Evolutionary conservation across 78 protist genomes (phyloP), one percentile per base, ranked within the genome.

Genomic region (Dictyostelium firmibasis): DNA sequence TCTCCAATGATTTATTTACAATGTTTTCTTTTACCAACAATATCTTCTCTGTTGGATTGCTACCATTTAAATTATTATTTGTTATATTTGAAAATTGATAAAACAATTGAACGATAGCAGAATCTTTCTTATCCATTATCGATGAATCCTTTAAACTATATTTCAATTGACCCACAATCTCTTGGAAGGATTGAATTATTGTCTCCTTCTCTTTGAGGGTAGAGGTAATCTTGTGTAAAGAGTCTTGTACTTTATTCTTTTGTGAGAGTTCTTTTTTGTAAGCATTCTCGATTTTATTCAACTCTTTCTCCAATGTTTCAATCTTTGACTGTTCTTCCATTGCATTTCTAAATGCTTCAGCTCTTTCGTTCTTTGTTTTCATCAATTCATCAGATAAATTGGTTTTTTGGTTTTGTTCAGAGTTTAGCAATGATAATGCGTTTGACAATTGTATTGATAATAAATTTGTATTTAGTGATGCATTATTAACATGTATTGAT

Each of bases 321-420:
- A 64, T 79, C 82, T 81, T 89, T 23, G 83, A 60, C 70, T 78
- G 81, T 50, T 89, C 94, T 2, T 60, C 87, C 33, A 89, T 11
- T 38, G 75, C 35, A 13, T 29, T 41, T 36, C 44, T 29, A n/a
- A 75, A 27, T 20, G 62, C 83, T 23, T 69, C 81, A 0, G 83
- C 50, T 8, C 75, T 83, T 20, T 72, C 86, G 10, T 35, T 27
- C 76, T 89, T 89, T 7, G 78, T 25, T 36, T 81, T 53, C 31
- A 36, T 29, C 13, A 89, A 25, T 69, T 89, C 94, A 38, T 89
- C 72, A 2, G 87, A 81, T 57, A 89, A 23, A 14, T 16, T 38
- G 11, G 81, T 31, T 70, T 89, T 89, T 47, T 89, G 94, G 23
- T 43, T 35, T 70, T 89, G 94, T 35, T 89, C 94, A 16, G 36